Evolutionary conservation across 2,329 filamentous ascomycete genomes (phyloP).

Genomic region (Ceratocystis lukuohia): DNA sequence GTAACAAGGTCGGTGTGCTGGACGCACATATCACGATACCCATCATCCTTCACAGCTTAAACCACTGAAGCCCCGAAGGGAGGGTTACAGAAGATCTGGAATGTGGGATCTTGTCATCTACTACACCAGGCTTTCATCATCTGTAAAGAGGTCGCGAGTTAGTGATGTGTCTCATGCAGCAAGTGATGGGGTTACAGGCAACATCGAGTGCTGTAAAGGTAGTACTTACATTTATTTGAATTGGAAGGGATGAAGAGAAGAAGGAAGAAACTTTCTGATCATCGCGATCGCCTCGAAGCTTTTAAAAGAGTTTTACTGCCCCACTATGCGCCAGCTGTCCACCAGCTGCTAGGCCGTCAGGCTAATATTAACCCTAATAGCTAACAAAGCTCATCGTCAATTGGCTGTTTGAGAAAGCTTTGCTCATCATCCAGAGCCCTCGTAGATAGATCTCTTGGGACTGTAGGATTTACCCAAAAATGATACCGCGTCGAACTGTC

Average conservation of each 20-base stretch:
- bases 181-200: constrained; percentile 10
- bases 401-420: neutral
- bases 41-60: constrained; percentile 47
- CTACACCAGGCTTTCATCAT: constrained; percentile 99
- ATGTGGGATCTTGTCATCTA: constrained; percentile 66
- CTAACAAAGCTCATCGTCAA: neutral
- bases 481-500: constrained; percentile 3
- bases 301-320: constrained; percentile 11
- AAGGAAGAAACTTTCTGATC: constrained; percentile 31
- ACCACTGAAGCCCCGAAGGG: constrained; percentile 84
- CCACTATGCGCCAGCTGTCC: constrained; percentile 2
- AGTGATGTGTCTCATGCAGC: constrained; percentile 22
- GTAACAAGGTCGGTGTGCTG: constrained; percentile 99
- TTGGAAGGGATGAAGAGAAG: constrained; percentile 80
- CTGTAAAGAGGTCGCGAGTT: constrained; percentile 34
- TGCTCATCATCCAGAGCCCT: neutral
- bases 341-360: neutral
- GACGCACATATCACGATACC: constrained; percentile 94
- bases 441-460: neutral
- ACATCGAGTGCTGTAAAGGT: constrained; percentile 4
- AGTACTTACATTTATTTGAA: constrained; percentile 89
- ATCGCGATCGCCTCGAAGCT: constrained; percentile 2
- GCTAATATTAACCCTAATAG: constrained; percentile 9
- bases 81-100: constrained; percentile 60
- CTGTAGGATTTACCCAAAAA: neutral